Conservation (phyloP, 768 basidiomycete genomes). For the Lentinula sp. region DNA sequence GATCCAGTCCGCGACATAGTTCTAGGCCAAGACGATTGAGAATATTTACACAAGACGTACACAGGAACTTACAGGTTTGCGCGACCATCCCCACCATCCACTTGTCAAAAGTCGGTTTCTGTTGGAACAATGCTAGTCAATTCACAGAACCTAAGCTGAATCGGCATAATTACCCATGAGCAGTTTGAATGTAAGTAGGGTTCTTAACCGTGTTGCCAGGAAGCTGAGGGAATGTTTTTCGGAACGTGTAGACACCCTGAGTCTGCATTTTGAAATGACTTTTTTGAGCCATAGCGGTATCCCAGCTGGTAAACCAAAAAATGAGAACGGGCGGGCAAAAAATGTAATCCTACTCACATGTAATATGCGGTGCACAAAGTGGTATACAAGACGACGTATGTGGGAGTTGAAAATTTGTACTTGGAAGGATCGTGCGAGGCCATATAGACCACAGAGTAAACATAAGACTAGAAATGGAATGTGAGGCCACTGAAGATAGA, state of each 20-base stretch:
- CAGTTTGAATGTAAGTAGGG: constrained; percentile 89
- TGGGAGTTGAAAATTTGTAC: constrained; percentile 79
- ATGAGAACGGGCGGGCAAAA: neutral
- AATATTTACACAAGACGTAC: neutral
- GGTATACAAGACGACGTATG: constrained; percentile 66
- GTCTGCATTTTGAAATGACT: constrained; percentile 97
- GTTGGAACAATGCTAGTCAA: neutral
- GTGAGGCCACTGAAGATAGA: neutral
- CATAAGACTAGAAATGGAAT: constrained; percentile 63
- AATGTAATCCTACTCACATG: constrained; percentile 44
- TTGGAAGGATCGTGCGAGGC: constrained; percentile 84
- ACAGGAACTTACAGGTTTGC: constrained; percentile 73
- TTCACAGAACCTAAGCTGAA: neutral
- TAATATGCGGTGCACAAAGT: constrained; percentile 82
- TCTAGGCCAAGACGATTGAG: constrained; percentile 32
- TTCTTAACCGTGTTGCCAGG: constrained; percentile 79
- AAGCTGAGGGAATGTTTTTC: constrained; percentile 91
- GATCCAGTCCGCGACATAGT: constrained; percentile 91
- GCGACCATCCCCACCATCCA: constrained; percentile 92
- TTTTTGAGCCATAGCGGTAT: constrained; percentile 94
- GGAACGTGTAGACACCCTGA: constrained; percentile 78
- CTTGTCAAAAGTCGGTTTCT: constrained; percentile 87
- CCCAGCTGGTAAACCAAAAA: constrained; percentile 55
- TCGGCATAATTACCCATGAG: constrained; percentile 62
- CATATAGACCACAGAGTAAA: constrained; percentile 98